Percentiles rank a stretch among this genome's conserved stretches.
These are phyloP conservation scores for Fibroporia radiculosa DNA, from an alignment of 768 basidiomycete genomes.

Conservation along the genomic window DNA sequence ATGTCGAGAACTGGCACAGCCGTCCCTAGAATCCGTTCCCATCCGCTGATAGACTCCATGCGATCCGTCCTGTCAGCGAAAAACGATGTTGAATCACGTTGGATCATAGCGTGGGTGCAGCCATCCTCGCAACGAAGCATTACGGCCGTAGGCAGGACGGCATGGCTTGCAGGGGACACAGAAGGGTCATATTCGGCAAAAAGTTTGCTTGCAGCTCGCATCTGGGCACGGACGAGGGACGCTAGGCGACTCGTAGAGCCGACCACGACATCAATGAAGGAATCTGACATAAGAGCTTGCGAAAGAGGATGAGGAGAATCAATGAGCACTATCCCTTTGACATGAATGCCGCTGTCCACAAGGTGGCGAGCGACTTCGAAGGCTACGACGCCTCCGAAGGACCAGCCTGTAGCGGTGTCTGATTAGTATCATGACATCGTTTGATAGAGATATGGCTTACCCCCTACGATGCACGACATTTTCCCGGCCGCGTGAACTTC, in stretches of 20 bases:
- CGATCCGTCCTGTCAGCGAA: slow-evolving; percentile 38
- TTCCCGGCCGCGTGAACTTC: neutral
- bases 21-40: slow-evolving; percentile 37
- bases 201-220: slow-evolving; percentile 25
- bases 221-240: slow-evolving; percentile 10
- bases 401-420: slow-evolving; percentile 56
- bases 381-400: slow-evolving; percentile 68
- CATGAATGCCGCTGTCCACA: slow-evolving; percentile 30
- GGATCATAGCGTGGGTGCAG: slow-evolving; percentile 25
- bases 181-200: slow-evolving; percentile 39
- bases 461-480: slow-evolving; percentile 44
- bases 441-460: slow-evolving; percentile 26
- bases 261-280: slow-evolving; percentile 38
- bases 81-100: slow-evolving; percentile 22
- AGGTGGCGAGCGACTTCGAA: slow-evolving; percentile 57
- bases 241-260: slow-evolving; percentile 19
- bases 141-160: slow-evolving; percentile 30
- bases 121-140: slow-evolving; percentile 48
- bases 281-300: slow-evolving; percentile 43
- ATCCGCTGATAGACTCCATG: slow-evolving; percentile 28
- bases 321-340: slow-evolving; percentile 56
- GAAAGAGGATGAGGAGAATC: slow-evolving; percentile 55
- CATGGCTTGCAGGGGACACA: slow-evolving; percentile 10
- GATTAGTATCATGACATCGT: neutral
- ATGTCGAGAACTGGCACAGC: slow-evolving; percentile 42